Evolutionary conservation across 176 grass and related monocot genomes (phyloP), one percentile per base, ranked within the genome.

Genomic region (Phoenix roebelenii): DNA sequence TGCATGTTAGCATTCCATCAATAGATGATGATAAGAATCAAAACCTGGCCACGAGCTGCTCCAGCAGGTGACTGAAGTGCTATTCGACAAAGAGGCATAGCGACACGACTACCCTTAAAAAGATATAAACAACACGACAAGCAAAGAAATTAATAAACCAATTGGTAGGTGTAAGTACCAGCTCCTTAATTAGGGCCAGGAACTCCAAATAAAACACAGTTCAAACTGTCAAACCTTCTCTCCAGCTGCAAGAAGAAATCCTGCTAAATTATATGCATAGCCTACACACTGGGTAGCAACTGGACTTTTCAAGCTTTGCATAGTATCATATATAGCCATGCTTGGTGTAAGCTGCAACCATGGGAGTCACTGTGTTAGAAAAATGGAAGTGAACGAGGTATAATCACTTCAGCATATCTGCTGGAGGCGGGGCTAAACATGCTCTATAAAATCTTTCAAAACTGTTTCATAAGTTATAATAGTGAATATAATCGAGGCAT

Each of bases 191-290:
- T 14, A 44, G 35, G 5, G 20, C 62, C 9, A 55, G 16, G 49
- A 23, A 18, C 48, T 25, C 28, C 12, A 61, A 74, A 66, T 7
- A n/a, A 26, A 66, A 50, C 59, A 2, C 16, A 25, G 35, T 53
- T 57, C 49, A 56, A 72, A 16, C 24, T 55, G 28, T 7, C 56
- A 29, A 68, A 91, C 92, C 87, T 91, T 97, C 35, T 91, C 82
- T 65, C 93, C 93, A 60, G 93, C 93, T 57, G 93, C 87, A 67
- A 97, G 84, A 83, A 97, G 77, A 75, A 91, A 97, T 67, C 75
- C 87, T 67, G 93, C 76, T 55, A 97, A 55, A 73, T 97, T 82
- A 80, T 75, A 91, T 72, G 93, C 93, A 83, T 80, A 85, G 16
- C 93, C 93, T 58, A 97, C 66, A 72, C 93, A 97, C 7, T 85